Evolutionary conservation across 495 filamentous ascomycete genomes (phyloP).

Genomic region (Penicillium odoratum): DNA sequence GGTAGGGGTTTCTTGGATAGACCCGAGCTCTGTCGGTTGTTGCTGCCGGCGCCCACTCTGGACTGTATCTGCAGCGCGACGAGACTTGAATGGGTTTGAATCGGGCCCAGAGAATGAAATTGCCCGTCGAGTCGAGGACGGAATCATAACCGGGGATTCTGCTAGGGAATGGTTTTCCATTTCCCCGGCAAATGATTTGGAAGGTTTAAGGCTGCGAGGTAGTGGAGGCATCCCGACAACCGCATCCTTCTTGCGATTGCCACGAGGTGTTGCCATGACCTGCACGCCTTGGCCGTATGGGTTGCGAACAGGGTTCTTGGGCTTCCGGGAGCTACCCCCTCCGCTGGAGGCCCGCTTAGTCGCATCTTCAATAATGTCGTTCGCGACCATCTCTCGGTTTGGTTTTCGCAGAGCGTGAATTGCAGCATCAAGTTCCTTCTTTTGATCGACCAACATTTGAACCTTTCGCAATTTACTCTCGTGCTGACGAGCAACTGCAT

Average conservation of each 20-base stretch:
- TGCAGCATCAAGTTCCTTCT: conserved; percentile 79
- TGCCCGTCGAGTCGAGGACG: conserved; percentile 26
- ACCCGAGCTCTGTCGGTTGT: conserved; percentile 18
- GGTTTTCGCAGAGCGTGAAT: conserved; percentile 84
- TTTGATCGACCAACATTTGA: conserved; percentile 61
- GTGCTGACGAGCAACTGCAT: conserved; percentile 53
- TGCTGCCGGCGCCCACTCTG: conserved; percentile 9
- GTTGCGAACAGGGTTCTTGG: conserved; percentile 66
- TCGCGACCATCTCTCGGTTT: conserved; percentile 75
- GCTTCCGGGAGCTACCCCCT: conserved; percentile 47
- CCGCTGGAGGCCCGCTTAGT: conserved; percentile 54
- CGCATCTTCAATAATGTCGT: conserved; percentile 68
- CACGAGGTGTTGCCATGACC: conserved; percentile 76
- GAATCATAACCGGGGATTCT: conserved; percentile 29
- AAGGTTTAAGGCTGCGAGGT: conserved; percentile 29
- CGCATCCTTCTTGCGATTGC: conserved; percentile 42
- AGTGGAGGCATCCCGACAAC: conserved; percentile 32
- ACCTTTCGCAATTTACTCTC: conserved; percentile 72
- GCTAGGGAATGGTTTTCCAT: conserved; percentile 23
- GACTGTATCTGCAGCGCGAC: conserved; percentile 1
- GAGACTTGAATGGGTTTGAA: conserved; percentile 24
- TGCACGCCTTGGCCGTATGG: conserved; percentile 59
- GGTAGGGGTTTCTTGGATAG: conserved; percentile 56
- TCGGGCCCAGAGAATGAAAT: conserved; percentile 31
- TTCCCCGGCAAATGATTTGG: conserved; percentile 28